Percentiles rank a stretch among this genome's conserved stretches.
Conservation (phyloP, 768 basidiomycete species). For the Tubosaeta brunneosetosa region DNA sequence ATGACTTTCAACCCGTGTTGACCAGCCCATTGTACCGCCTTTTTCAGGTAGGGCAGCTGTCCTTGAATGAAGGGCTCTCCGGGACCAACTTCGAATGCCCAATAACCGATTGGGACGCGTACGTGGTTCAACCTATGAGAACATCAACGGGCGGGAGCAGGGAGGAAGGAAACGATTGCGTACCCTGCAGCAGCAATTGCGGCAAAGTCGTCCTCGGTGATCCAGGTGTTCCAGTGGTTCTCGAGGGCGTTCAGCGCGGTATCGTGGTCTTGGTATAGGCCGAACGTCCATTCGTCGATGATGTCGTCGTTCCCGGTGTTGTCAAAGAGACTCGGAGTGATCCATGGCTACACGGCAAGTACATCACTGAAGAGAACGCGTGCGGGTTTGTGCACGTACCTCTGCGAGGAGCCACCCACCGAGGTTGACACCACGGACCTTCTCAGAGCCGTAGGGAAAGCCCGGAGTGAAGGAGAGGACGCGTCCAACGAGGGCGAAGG, state of each 20-base stretch:
- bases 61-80: slow-evolving; percentile 80
- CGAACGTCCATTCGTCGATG: slow-evolving; percentile 78
- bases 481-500: slow-evolving; percentile 23
- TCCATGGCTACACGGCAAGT: slow-evolving; percentile 61
- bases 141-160: neutral
- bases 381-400: slow-evolving; percentile 27
- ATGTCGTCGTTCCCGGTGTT: slow-evolving; percentile 48
- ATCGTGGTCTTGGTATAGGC: slow-evolving; percentile 49
- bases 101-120: slow-evolving; percentile 83
- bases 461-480: slow-evolving; percentile 41
- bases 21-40: slow-evolving; percentile 67
- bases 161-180: slow-evolving; percentile 1
- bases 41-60: slow-evolving; percentile 63
- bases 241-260: slow-evolving; percentile 50
- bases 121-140: slow-evolving; percentile 70
- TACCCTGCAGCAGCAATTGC: slow-evolving; percentile 75
- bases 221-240: slow-evolving; percentile 79
- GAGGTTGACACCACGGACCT: slow-evolving; percentile 80
- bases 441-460: slow-evolving; percentile 69
- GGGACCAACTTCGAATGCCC: slow-evolving; percentile 76
- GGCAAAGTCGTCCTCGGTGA: slow-evolving; percentile 75
- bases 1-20: slow-evolving; percentile 74
- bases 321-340: slow-evolving; percentile 70
- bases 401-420: slow-evolving; percentile 62
- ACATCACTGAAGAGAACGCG: slow-evolving; percentile 30